Conservation (phyloP, 2,329 filamentous ascomycete genomes). For the Pseudocercospora macadamiae region DNA sequence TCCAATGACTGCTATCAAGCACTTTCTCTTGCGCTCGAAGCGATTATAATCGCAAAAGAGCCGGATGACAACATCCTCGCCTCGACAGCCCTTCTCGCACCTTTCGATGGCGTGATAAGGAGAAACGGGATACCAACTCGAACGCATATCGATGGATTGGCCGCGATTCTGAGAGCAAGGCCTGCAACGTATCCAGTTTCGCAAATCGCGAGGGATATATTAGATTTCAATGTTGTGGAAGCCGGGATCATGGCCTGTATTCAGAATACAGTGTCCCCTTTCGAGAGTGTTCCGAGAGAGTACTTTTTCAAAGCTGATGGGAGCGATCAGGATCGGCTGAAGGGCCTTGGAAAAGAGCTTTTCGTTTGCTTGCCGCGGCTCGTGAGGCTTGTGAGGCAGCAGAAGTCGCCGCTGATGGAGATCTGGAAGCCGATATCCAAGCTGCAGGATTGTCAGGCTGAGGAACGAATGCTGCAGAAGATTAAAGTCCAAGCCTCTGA, state of each 20-base stretch:
- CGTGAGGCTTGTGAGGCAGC: not conserved
- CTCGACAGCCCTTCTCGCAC: not conserved
- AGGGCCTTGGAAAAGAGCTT: not conserved
- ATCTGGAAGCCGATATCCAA: not conserved
- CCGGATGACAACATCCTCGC: not conserved
- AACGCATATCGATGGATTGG: not conserved
- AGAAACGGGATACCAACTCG: not conserved
- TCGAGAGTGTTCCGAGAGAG: not conserved
- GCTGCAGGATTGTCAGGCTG: not conserved
- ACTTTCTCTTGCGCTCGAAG: not conserved
- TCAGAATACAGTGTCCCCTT: not conserved
- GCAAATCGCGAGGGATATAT: not conserved
- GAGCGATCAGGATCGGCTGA: not conserved
- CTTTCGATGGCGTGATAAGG: not conserved
- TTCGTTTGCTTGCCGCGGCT: not conserved
- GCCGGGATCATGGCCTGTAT: not conserved
- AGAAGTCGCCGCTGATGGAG: not conserved
- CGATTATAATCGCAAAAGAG: not conserved
- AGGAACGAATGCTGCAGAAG: not conserved
- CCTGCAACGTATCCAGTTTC: not conserved
- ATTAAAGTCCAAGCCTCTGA: not conserved
- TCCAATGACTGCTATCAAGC: not conserved
- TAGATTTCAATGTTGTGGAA: not conserved
- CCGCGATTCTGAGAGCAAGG: not conserved
- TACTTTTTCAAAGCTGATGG: not conserved